phyloP scores from a whole-genome alignment of 2,329 filamentous ascomycete genomes.

The Fusarium sp. region DNA sequence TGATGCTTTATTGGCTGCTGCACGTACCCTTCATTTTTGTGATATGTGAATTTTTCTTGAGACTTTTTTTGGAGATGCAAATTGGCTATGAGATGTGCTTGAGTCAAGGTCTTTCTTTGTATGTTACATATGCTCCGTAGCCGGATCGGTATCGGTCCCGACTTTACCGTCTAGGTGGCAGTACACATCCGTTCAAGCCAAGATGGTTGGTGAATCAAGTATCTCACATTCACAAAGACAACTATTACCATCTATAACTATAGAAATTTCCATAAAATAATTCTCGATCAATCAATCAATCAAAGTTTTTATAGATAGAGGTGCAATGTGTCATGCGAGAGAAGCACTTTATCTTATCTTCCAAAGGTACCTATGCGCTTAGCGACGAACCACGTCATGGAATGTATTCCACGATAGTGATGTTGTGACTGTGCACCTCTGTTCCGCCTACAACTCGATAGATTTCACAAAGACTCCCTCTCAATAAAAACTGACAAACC shows the following conservation, averaged over 20 bases:
- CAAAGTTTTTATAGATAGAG: slow-evolving; percentile 3
- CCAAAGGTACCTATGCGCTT: slow-evolving; percentile 29
- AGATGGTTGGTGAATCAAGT: no score
- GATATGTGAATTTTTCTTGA: slow-evolving; percentile 7
- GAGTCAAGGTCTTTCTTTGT: slow-evolving; percentile 27
- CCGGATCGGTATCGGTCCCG: slow-evolving; percentile 35
- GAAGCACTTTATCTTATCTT: slow-evolving; percentile 10
- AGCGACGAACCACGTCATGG: slow-evolving; percentile 31
- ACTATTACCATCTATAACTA: no score
- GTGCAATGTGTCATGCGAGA: slow-evolving; percentile 39
- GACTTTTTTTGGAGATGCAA: slow-evolving; percentile 1
- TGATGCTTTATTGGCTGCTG: slow-evolving; percentile 2
- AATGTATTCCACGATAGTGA: slow-evolving; percentile 19
- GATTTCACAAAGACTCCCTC: neutral
- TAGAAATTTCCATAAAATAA: neutral
- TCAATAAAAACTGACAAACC: neutral
- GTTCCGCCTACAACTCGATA: neutral
- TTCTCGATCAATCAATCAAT: neutral
- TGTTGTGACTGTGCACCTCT: neutral
- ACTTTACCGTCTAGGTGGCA: slow-evolving; percentile 14
- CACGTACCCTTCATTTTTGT: slow-evolving; percentile 42
- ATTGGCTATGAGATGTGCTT: slow-evolving; percentile 14
- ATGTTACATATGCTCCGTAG: slow-evolving; percentile 20
- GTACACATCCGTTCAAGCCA: no score
- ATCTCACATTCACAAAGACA: no score